These are phyloP conservation scores for Lasiodiplodia citricola DNA, from an alignment of 2,329 filamentous ascomycete species.

Conservation along the genomic window DNA sequence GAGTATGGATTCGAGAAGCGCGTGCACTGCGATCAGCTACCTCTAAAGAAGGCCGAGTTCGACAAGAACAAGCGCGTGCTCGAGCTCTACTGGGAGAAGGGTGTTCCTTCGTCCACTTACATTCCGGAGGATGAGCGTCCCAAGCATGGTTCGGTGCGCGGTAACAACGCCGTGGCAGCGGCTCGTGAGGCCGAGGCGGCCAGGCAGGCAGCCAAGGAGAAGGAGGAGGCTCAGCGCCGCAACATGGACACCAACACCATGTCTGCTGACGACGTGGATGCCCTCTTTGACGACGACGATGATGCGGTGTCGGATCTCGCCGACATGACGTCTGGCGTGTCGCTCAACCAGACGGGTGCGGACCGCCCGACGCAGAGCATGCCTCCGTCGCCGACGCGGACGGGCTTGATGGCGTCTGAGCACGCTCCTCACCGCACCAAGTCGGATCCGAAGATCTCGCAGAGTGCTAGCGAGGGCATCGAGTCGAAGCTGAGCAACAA, in stretches of 20 bases:
- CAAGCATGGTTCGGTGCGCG: conserved; percentile 76
- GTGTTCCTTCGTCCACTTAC: conserved; percentile 92
- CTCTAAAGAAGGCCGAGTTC: conserved; percentile 98
- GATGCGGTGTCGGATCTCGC: conserved; percentile 81
- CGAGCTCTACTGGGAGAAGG: conserved; percentile 99
- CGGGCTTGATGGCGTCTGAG: conserved; percentile 64
- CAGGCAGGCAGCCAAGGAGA: conserved; percentile 80
- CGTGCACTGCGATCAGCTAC: conserved; percentile 97
- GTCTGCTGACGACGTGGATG: conserved; percentile 89
- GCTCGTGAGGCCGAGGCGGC: conserved; percentile 82
- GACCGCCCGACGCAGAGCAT: conserved; percentile 95
- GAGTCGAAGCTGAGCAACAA: conserved; percentile 87
- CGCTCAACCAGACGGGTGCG: conserved; percentile 65
- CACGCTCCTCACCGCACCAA: conserved; percentile 82
- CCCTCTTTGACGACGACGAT: conserved; percentile 86
- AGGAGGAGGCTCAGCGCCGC: conserved; percentile 88
- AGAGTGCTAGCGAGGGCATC: conserved; percentile 67
- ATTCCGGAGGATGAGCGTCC: conserved; percentile 96
- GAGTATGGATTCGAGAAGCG: conserved; percentile 99
- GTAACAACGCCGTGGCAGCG: conserved; percentile 75
- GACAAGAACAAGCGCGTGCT: conserved; percentile 93
- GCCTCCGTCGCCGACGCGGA: conserved; percentile 85
- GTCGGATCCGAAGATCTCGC: conserved; percentile 89
- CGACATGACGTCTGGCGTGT: conserved; percentile 91
- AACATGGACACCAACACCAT: conserved; percentile 95